Conservation (phyloP, 148 eudicot species). For the Gaultheria prostrata region DNA sequence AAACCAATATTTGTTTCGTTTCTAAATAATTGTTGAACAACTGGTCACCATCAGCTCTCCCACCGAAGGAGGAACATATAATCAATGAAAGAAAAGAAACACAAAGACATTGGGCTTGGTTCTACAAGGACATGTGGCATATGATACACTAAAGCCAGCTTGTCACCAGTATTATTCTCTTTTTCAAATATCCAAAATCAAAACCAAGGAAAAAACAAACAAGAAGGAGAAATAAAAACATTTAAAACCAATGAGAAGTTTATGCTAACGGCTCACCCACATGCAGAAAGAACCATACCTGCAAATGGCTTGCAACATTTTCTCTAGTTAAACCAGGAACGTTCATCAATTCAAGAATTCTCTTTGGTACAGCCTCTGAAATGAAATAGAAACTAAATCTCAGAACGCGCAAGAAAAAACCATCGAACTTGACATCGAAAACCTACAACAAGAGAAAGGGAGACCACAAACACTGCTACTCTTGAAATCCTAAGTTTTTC, state of each 20-base stretch:
- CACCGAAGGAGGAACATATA: not conserved
- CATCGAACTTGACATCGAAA: not conserved
- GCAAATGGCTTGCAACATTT: conserved; percentile 68
- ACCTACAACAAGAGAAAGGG: not conserved
- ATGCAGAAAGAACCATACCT: conserved; percentile 33
- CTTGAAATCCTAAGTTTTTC: not conserved
- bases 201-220: not conserved
- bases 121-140: not conserved
- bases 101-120: not conserved
- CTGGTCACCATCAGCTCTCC: not conserved
- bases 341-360: conserved; percentile 56
- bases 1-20: conserved; percentile 4
- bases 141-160: not conserved
- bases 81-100: not conserved
- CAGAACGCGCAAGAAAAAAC: not conserved
- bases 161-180: not conserved
- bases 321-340: conserved; percentile 61
- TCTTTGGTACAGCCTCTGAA: conserved; percentile 34
- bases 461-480: not conserved
- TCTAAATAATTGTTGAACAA: not conserved
- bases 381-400: conserved; percentile 9
- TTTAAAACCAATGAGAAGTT: not conserved
- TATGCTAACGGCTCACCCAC: not conserved
- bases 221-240: conserved; percentile 39
- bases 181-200: conserved; percentile 9